Evolutionary conservation across 176 grass and related monocot genomes (phyloP), one percentile per base, ranked within the genome.

Genomic region (Ensete ventricosum): DNA sequence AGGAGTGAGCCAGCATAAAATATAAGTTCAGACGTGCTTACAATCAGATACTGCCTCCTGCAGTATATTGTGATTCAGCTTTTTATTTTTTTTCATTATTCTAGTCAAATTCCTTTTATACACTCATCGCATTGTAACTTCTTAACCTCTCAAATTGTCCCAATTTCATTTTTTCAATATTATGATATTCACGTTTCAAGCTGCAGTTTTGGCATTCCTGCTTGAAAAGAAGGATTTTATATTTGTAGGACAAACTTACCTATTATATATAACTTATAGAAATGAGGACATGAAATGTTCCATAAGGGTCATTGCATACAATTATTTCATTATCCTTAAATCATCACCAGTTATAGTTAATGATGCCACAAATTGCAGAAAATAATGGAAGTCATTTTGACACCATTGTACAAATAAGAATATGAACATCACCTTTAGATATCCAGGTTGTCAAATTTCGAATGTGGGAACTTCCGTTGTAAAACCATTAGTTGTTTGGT

Each of bases 381-480:
- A 59, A 59, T 34, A 59, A 19, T 59, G 57, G 57, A 16, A 7
- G 14, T 59, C n/a, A 19, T 22, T 2, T 63, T 1, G 3, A 8
- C 21, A 25, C 25, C 34, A 22, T 48, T 51, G 9, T 14, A 1
- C 29, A 17, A 51, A 12, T 9, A 70, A 69, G 13, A 50, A 51
- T 50, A 49, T 49, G 13, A 69, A 49, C 11, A 9, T 43, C 29
- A 2, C 27, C 26, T 69, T 69, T 49, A 2, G 13, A 17, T 16
- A 49, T 4, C 34, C 16, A 69, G 13, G 9, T 20, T 16, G 20
- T 89, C 78, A 93, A 19, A 80, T 88, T 76, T 93, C 78, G 87
- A 98, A 98, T 85, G 95, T 94, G 66, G 90, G 95, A 55, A 94
- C 73, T 85, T 94, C 80, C 76, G 76, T 83, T 73, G 80, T 64